A percentile compares a stretch with the other conserved stretches of the same genome.
Conservation (phyloP, 805 yeast species). For the Saturnispora saitoi region DNA sequence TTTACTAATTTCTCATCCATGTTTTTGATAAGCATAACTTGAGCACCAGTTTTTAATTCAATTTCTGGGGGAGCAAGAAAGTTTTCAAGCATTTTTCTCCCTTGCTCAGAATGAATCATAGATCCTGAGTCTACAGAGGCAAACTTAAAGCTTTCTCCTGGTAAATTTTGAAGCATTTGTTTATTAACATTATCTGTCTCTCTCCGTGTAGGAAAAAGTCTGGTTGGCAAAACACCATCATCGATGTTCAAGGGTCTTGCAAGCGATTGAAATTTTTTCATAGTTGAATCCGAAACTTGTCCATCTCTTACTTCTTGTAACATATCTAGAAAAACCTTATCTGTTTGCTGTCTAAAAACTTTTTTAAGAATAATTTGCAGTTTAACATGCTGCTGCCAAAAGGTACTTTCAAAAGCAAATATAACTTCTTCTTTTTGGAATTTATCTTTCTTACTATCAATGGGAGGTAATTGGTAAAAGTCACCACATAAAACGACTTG, state of each 20-base stretch:
- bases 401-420: conserved; percentile 57
- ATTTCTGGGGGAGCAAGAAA: conserved; percentile 55
- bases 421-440: conserved; percentile 24
- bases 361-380: conserved; percentile 51
- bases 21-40: conserved; percentile 77
- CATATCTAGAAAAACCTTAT: conserved; percentile 60
- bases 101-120: conserved; percentile 31
- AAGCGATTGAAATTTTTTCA: conserved; percentile 41
- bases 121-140: conserved; percentile 50
- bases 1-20: conserved; percentile 65
- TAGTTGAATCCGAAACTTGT: conserved; percentile 38
- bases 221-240: conserved; percentile 65
- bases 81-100: conserved; percentile 40
- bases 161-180: conserved; percentile 37
- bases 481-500: conserved; percentile 75
- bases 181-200: conserved; percentile 67
- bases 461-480: conserved; percentile 78
- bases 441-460: conserved; percentile 18
- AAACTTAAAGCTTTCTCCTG: conserved; percentile 37
- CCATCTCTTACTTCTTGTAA: conserved; percentile 69
- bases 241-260: conserved; percentile 41
- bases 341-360: conserved; percentile 74
- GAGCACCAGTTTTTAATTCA: conserved; percentile 60
- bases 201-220: conserved; percentile 59
- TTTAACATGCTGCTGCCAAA: conserved; percentile 54